These are phyloP conservation scores for Clonostachys byssicola DNA, from an alignment of 2,329 filamentous ascomycete genomes.

Conservation along the genomic window DNA sequence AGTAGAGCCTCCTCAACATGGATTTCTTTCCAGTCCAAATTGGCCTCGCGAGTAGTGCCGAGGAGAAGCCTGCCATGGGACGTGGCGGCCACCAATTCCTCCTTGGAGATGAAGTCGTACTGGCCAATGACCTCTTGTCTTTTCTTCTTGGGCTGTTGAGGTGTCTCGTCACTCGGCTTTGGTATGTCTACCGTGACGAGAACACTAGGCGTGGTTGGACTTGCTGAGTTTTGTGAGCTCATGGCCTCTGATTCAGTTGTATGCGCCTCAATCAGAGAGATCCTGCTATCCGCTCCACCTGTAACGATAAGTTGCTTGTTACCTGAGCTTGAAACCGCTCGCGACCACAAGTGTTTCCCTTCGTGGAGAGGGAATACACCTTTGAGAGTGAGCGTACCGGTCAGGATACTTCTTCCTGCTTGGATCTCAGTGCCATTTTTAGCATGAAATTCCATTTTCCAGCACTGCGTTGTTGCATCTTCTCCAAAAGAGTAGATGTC, in stretches of 20 bases:
- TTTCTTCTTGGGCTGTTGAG: neutral
- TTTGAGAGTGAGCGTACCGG: constrained; percentile 40
- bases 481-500: constrained; percentile 77
- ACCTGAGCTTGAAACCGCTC: constrained; percentile 33
- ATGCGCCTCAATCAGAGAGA: constrained; percentile 40
- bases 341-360: constrained; percentile 91
- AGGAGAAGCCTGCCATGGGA: constrained; percentile 56
- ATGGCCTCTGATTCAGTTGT: too few species aligned
- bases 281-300: constrained; percentile 80
- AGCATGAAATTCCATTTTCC: constrained; percentile 49
- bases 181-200: too few species aligned
- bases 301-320: constrained; percentile 51
- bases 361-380: constrained; percentile 61
- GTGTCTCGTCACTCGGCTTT: too few species aligned
- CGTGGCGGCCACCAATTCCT: constrained; percentile 51
- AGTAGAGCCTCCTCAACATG: constrained; percentile 21
- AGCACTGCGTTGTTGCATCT: constrained; percentile 73
- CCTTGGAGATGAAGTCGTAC: constrained; percentile 57
- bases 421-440: neutral
- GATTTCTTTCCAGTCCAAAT: constrained; percentile 38
- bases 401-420: neutral
- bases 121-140: constrained; percentile 45
- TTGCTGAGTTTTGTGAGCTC: too few species aligned
- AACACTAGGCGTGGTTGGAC: too few species aligned
- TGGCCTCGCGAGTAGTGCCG: constrained; percentile 23